Evolutionary conservation across 306 rosid species (phyloP), one percentile per base, ranked within the genome.

Genomic region (Vicia faba): DNA sequence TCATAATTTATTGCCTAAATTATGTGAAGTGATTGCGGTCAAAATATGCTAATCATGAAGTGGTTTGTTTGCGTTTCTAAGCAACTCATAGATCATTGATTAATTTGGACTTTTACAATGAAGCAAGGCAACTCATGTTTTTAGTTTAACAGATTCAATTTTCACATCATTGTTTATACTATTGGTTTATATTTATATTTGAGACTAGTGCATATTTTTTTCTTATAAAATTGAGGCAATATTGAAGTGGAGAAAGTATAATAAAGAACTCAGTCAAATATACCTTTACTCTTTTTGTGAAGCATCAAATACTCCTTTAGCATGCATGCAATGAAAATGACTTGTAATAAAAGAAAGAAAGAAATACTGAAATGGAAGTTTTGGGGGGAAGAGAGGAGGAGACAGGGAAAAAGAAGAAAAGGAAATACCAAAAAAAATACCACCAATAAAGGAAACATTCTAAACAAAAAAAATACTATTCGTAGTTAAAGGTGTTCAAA

Each of bases 1-100:
- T 76, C 62, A 5, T 11, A 66, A 83, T 53, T 28, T 55, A 55
- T 60, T 70, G 16, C 79, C 55, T 83, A 50, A 74, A 73, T 71
- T 69, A 71, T 78, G 79, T 71, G 16, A 11, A 53, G 64, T 64
- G 51, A 62, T 64, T 66, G 80, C 83, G 36, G 67, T 72, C 84
- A 67, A 81, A 65, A 49, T 44, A n/a, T 19, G 70, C 25, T 68
- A 33, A 72, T 77, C 19, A 72, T 68, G 44, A 63, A 69, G 31
- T 28, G 43, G 8, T 15, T 63, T 69, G 77, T 60, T 77, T 73
- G 78, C 33, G 41, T 14, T 70, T 54, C 58, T 11, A 68, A 73
- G 78, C 82, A 73, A 72, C 44, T 67, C 11, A 31, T 0, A 5
- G 5, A n/a, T 3, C 55, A 55, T 76, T 45, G 64, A 61, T 76